These are phyloP conservation scores for Suillus discolor DNA, from an alignment of 768 basidiomycete genomes.

Conservation along the genomic window DNA sequence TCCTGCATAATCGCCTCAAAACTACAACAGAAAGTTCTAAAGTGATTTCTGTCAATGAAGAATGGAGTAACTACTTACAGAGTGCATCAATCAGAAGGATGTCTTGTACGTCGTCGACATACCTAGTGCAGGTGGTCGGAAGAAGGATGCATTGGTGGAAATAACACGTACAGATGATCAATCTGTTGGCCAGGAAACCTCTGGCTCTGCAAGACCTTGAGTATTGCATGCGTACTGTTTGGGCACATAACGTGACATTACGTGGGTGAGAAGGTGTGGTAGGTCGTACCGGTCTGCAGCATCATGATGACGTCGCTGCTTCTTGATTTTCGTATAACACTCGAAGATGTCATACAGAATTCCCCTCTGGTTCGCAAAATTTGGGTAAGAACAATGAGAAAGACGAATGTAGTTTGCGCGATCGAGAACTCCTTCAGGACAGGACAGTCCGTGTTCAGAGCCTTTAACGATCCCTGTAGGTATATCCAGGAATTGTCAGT, in stretches of 20 bases:
- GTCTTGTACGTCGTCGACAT: constrained; percentile 77
- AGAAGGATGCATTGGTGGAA: background rate
- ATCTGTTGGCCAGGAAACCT: constrained; percentile 40
- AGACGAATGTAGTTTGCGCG: constrained; percentile 46
- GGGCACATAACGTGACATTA: constrained; percentile 1
- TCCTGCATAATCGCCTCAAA: constrained; percentile 59
- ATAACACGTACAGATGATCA: constrained; percentile 53
- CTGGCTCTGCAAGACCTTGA: constrained; percentile 33
- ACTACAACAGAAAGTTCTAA: constrained; percentile 40
- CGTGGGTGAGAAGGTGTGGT: background rate
- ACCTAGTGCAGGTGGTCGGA: constrained; percentile 40
- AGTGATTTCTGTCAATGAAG: background rate
- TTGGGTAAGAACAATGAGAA: constrained; percentile 53
- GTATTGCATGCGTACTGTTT: constrained; percentile 52
- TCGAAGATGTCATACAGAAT: constrained; percentile 56
- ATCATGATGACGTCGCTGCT: constrained; percentile 47
- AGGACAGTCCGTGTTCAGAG: constrained; percentile 51
- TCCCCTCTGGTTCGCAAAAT: constrained; percentile 53
- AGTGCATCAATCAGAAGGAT: constrained; percentile 66
- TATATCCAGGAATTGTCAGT: background rate
- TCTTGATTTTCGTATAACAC: constrained; percentile 50
- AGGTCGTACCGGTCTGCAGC: constrained; percentile 55
- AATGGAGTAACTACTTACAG: constrained; percentile 37
- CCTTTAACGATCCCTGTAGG: constrained; percentile 61
- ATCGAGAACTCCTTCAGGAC: constrained; percentile 43